These are phyloP conservation scores for Xylariaceae sp. DNA, from an alignment of 2,329 filamentous ascomycete genomes.

Conservation along the genomic window DNA sequence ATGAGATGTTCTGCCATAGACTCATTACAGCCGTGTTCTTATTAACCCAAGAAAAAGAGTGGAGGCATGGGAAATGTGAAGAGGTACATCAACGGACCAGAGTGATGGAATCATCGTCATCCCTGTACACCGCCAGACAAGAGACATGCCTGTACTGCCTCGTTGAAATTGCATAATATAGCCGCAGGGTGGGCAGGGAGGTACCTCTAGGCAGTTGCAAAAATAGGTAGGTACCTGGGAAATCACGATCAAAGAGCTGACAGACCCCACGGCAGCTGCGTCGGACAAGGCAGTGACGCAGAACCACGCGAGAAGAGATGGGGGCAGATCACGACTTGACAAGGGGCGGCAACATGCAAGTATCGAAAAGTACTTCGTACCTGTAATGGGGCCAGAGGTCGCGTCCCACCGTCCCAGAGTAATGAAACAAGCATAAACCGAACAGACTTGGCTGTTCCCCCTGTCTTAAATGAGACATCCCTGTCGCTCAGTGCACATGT, in stretches of 20 bases:
- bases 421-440: constrained; percentile 34
- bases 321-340: constrained; percentile 17
- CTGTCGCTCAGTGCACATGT: constrained; percentile 16
- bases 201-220: constrained; percentile 27
- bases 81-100: no score
- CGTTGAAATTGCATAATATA: constrained; percentile 21
- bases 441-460: constrained; percentile 20
- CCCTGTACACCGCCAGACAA: constrained; percentile 31
- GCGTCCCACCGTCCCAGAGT: constrained; percentile 19
- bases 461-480: constrained; percentile 10
- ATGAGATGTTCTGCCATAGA: constrained; percentile 14
- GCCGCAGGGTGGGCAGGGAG: constrained; percentile 18
- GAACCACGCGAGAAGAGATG: neutral
- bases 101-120: no score
- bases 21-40: neutral
- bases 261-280: no score
- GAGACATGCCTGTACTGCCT: constrained; percentile 20
- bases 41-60: constrained; percentile 13
- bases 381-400: constrained; percentile 2
- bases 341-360: neutral
- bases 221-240: constrained; percentile 27
- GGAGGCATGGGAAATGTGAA: constrained; percentile 23
- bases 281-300: neutral
- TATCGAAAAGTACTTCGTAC: neutral
- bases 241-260: no score